A percentile compares a stretch with the other conserved stretches of the same genome.
Evolutionary conservation across 176 grass and related monocot species (phyloP).

Genomic region (Avena eriantha): DNA sequence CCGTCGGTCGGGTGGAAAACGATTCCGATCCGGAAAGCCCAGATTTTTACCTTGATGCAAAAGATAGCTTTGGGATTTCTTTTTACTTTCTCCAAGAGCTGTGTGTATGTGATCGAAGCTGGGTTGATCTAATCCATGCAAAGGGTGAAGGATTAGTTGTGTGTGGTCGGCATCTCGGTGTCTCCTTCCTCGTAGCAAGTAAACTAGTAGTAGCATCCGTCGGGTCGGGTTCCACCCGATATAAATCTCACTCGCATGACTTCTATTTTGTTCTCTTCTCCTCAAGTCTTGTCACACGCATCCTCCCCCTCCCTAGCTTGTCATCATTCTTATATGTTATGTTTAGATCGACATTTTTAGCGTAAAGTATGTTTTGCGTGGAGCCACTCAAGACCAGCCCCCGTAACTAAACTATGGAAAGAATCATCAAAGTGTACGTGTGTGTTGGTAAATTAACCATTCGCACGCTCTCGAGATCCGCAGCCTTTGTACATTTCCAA

Average conservation of each 20-base stretch:
- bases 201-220: constrained; percentile 49
- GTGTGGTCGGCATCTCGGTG: constrained; percentile 37
- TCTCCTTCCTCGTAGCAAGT: constrained; percentile 42
- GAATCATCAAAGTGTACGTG: constrained; percentile 31
- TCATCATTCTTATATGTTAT: constrained; percentile 1
- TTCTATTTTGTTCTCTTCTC: constrained; percentile 86
- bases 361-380: constrained; percentile 54
- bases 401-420: constrained; percentile 23
- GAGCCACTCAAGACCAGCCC: constrained; percentile 32
- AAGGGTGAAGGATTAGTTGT: constrained; percentile 14
- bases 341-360: constrained; percentile 25
- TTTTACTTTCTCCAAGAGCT: neutral
- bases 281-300: constrained; percentile 42
- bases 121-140: neutral
- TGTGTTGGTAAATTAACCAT: constrained; percentile 21
- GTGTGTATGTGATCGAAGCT: neutral
- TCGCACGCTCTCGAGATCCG: constrained; percentile 40
- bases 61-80: constrained; percentile 9
- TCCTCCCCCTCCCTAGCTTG: neutral
- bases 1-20: neutral
- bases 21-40: neutral
- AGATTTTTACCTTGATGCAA: constrained; percentile 14
- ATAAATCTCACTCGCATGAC: constrained; percentile 53
- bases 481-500: neutral
- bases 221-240: constrained; percentile 53